phyloP scores from a whole-genome alignment of 2,329 filamentous ascomycete genomes.

The Scedosporium dehoogii region DNA sequence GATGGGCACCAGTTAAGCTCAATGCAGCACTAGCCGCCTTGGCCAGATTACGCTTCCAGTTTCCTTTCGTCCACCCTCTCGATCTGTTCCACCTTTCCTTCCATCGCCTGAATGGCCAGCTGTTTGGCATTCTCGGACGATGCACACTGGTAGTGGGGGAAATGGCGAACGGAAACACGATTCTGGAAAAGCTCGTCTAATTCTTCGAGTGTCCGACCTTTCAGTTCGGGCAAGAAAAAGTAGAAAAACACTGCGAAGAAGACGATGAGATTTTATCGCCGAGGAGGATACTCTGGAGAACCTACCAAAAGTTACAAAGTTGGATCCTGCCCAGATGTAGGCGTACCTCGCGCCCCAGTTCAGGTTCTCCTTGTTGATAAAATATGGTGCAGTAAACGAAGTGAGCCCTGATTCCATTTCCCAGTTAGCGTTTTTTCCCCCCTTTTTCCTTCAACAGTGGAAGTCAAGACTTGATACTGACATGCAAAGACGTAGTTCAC shows the following conservation, averaged over 20 bases:
- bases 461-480: background rate
- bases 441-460: background rate
- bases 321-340: slow-evolving; percentile 35
- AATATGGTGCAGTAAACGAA: slow-evolving; percentile 43
- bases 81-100: background rate
- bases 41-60: too few relatives aligned
- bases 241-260: background rate
- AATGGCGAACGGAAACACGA: background rate
- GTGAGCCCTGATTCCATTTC: slow-evolving; percentile 24
- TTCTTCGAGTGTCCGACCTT: slow-evolving; percentile 11
- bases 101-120: background rate
- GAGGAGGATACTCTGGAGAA: slow-evolving; percentile 3
- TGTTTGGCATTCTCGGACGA: background rate
- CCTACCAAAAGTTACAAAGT: background rate
- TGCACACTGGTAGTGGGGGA: background rate
- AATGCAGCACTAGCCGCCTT: too few relatives aligned
- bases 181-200: slow-evolving; percentile 8
- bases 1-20: too few relatives aligned
- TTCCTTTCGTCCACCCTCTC: background rate
- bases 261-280: background rate
- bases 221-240: slow-evolving; percentile 6
- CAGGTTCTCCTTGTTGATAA: slow-evolving; percentile 38
- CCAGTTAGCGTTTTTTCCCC: background rate
- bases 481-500: slow-evolving; percentile 37
- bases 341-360: slow-evolving; percentile 42